phyloP scores from a whole-genome alignment of 2,329 filamentous ascomycete genomes.

The Phialocephala subalpina region DNA sequence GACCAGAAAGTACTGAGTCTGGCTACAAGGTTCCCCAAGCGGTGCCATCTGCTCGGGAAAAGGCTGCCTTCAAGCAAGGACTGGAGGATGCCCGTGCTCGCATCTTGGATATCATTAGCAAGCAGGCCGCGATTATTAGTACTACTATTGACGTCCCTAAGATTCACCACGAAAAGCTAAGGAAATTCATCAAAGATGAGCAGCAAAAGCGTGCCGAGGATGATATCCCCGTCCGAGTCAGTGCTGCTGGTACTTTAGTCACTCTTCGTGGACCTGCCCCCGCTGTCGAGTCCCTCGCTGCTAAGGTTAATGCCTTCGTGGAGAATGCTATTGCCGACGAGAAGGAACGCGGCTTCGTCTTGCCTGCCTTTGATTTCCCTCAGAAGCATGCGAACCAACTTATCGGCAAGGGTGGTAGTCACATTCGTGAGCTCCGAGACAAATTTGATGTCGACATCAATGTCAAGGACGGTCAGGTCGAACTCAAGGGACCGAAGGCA shows the following conservation, averaged over 20 bases:
- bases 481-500: constrained; percentile 93
- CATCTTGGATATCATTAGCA: constrained; percentile 63
- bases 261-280: constrained; percentile 80
- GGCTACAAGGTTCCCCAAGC: constrained; percentile 63
- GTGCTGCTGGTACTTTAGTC: constrained; percentile 66
- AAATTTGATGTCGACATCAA: constrained; percentile 80
- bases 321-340: constrained; percentile 91
- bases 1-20: constrained; percentile 56
- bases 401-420: constrained; percentile 72
- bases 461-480: constrained; percentile 91
- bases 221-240: constrained; percentile 67
- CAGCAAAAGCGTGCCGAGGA: constrained; percentile 63
- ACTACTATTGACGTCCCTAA: constrained; percentile 63
- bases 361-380: constrained; percentile 85
- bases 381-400: constrained; percentile 93
- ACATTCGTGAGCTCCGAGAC: constrained; percentile 71
- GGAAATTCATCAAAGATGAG: constrained; percentile 70
- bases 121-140: constrained; percentile 63
- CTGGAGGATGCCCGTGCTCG: constrained; percentile 64
- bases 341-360: constrained; percentile 87
- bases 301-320: constrained; percentile 81
- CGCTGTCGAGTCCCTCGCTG: constrained; percentile 74
- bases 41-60: constrained; percentile 57
- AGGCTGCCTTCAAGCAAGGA: constrained; percentile 61
- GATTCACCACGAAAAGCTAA: constrained; percentile 70